These are phyloP conservation scores for Mycena vitilis DNA, from an alignment of 768 basidiomycete species.

Conservation along the genomic window DNA sequence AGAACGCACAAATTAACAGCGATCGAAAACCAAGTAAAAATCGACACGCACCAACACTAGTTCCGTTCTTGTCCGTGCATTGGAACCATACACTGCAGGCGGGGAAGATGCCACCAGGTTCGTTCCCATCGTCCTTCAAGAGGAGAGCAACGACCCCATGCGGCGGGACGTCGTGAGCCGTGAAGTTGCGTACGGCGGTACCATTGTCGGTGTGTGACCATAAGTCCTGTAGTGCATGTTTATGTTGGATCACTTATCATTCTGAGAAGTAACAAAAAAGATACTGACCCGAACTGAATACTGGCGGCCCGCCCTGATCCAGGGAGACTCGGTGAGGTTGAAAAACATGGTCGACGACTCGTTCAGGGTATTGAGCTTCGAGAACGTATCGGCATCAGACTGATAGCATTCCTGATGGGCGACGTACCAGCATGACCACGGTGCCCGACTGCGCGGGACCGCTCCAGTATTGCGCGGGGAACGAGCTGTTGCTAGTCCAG, in stretches of 20 bases:
- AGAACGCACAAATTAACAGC: background rate
- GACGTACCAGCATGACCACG: conserved; percentile 70
- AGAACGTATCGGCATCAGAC: background rate
- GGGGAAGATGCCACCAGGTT: conserved; percentile 61
- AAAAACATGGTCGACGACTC: conserved; percentile 65
- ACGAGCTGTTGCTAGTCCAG: conserved; percentile 53
- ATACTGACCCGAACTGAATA: conserved; percentile 67
- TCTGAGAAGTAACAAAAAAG: background rate
- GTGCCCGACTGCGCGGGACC: conserved; percentile 69
- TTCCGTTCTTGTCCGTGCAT: conserved; percentile 65
- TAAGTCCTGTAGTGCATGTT: conserved; percentile 53
- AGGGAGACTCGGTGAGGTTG: conserved; percentile 72
- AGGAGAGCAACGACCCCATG: conserved; percentile 68
- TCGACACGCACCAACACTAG: conserved; percentile 39
- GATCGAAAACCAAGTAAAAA: no score
- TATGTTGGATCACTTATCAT: background rate
- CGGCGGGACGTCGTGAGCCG: conserved; percentile 57
- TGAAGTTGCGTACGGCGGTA: conserved; percentile 63
- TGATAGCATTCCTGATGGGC: background rate
- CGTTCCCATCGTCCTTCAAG: conserved; percentile 62
- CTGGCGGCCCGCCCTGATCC: conserved; percentile 71
- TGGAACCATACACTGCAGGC: conserved; percentile 62
- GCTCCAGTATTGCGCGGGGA: conserved; percentile 76
- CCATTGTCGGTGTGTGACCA: conserved; percentile 70
- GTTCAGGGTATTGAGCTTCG: conserved; percentile 66